phyloP scores from a whole-genome alignment of 2,329 filamentous ascomycete genomes.

The Nemania diffusa region DNA sequence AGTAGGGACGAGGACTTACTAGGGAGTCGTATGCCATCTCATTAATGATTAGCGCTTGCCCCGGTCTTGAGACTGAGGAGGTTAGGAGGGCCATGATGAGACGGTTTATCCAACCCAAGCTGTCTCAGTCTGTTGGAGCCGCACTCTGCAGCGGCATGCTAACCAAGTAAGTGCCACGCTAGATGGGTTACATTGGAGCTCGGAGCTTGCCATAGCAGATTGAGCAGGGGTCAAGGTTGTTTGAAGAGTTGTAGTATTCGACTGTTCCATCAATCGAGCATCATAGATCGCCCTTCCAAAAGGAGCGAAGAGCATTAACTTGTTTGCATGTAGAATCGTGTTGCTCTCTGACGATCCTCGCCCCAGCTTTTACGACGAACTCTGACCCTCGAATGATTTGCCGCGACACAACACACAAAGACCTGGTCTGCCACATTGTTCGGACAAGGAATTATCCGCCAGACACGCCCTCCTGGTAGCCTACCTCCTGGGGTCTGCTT shows the following conservation, averaged over 20 bases:
- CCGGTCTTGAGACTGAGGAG: slow-evolving; percentile 42
- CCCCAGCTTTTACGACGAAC: slow-evolving; percentile 3
- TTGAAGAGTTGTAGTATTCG: not conserved
- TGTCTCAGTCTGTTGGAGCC: slow-evolving; percentile 46
- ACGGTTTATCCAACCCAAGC: slow-evolving; percentile 45
- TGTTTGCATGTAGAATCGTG: slow-evolving; percentile 13
- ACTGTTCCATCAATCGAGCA: too few relatives aligned
- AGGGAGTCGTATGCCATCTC: not conserved
- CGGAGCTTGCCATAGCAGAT: not conserved
- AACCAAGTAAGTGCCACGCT: slow-evolving; percentile 20
- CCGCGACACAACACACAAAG: not conserved
- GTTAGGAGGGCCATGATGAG: slow-evolving; percentile 49
- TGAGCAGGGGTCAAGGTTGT: slow-evolving; percentile 21
- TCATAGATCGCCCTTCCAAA: not conserved
- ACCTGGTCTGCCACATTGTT: slow-evolving; percentile 14
- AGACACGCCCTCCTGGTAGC: not conserved
- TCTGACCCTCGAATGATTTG: slow-evolving; percentile 6
- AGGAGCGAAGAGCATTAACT: not conserved
- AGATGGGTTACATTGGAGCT: slow-evolving; percentile 10
- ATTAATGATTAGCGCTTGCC: slow-evolving; percentile 39
- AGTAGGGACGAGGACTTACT: not conserved
- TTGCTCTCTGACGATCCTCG: slow-evolving; percentile 18
- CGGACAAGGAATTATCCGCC: slow-evolving; percentile 6
- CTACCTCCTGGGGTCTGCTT: slow-evolving; percentile 3
- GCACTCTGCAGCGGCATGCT: slow-evolving; percentile 36